Conservation (phyloP, 1,139 yeast genomes). For the Dujonia santamariae region DNA sequence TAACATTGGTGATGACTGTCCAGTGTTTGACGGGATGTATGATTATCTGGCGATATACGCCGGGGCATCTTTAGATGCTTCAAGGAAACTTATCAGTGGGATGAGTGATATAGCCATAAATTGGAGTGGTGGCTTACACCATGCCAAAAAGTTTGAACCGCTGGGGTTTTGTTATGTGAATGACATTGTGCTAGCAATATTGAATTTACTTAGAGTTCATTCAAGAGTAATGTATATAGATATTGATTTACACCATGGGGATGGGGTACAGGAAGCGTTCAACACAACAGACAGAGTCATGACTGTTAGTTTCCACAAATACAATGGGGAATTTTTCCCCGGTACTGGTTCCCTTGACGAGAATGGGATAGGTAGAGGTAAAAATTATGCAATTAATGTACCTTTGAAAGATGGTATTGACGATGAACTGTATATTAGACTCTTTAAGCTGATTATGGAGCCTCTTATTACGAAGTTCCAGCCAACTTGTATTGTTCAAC, state of each 20-base stretch:
- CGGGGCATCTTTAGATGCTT: conserved; percentile 92
- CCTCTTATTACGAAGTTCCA: conserved; percentile 79
- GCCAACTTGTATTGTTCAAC: conserved; percentile 91
- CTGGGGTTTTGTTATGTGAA: conserved; percentile 94
- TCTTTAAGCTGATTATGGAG: conserved; percentile 82
- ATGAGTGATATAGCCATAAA: conserved; percentile 95
- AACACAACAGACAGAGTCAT: conserved; percentile 92
- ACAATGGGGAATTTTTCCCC: conserved; percentile 93
- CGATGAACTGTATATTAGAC: conserved; percentile 78
- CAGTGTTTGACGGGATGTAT: conserved; percentile 92
- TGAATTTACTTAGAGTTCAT: conserved; percentile 78
- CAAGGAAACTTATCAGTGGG: conserved; percentile 76
- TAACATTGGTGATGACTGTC: conserved; percentile 97
- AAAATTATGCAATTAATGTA: conserved; percentile 85
- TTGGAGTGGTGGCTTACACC: conserved; percentile 97
- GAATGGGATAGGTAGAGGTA: conserved; percentile 82
- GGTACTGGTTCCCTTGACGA: conserved; percentile 93
- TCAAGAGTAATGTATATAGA: conserved; percentile 92
- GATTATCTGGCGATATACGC: conserved; percentile 85
- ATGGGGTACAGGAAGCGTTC: conserved; percentile 97
- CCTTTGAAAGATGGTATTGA: conserved; percentile 95
- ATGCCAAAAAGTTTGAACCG: conserved; percentile 92
- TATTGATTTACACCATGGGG: conserved; percentile 96
- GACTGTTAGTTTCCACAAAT: conserved; percentile 94
- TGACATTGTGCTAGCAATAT: conserved; percentile 86